These are phyloP conservation scores for Suillus occidentalis DNA, from an alignment of 768 basidiomycete species.

Conservation along the genomic window DNA sequence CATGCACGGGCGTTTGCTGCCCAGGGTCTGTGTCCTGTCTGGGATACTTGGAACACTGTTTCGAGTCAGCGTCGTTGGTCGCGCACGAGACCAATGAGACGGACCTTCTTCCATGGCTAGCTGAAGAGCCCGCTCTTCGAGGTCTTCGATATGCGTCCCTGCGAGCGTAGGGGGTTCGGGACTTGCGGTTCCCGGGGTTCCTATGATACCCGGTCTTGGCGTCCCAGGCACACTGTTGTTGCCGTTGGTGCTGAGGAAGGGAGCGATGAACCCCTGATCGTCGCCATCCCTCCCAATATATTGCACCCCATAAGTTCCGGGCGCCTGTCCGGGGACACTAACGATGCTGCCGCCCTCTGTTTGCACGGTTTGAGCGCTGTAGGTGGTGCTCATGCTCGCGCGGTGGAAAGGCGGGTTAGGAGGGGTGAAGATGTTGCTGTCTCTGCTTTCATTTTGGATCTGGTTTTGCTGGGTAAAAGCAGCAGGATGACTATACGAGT, in stretches of 20 bases:
- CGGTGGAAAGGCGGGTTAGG: slow-evolving; percentile 4
- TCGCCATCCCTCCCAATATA: slow-evolving; percentile 66
- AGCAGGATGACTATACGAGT: slow-evolving; percentile 22
- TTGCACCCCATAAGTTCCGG: slow-evolving; percentile 58
- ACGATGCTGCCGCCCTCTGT: not conserved
- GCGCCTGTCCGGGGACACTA: slow-evolving; percentile 24
- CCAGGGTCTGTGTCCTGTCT: slow-evolving; percentile 65
- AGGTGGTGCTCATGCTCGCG: slow-evolving; percentile 25
- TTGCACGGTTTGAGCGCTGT: slow-evolving; percentile 17
- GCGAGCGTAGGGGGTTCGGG: slow-evolving; percentile 12
- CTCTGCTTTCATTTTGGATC: not conserved
- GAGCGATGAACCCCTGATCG: slow-evolving; percentile 41
- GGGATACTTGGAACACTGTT: slow-evolving; percentile 51
- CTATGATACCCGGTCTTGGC: slow-evolving; percentile 21
- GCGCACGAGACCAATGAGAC: not conserved
- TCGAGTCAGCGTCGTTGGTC: slow-evolving; percentile 20
- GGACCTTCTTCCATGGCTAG: slow-evolving; percentile 53
- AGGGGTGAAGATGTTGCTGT: not conserved
- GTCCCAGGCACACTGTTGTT: slow-evolving; percentile 14
- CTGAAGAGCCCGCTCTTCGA: slow-evolving; percentile 51
- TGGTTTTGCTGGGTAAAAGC: slow-evolving; percentile 19
- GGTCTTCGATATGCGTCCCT: slow-evolving; percentile 31
- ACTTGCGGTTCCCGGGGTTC: not conserved
- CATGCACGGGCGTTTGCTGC: slow-evolving; percentile 72
- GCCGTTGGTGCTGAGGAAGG: slow-evolving; percentile 11